phyloP scores from a whole-genome alignment of 148 eudicot species.

The Hydrangea macrophylla region DNA sequence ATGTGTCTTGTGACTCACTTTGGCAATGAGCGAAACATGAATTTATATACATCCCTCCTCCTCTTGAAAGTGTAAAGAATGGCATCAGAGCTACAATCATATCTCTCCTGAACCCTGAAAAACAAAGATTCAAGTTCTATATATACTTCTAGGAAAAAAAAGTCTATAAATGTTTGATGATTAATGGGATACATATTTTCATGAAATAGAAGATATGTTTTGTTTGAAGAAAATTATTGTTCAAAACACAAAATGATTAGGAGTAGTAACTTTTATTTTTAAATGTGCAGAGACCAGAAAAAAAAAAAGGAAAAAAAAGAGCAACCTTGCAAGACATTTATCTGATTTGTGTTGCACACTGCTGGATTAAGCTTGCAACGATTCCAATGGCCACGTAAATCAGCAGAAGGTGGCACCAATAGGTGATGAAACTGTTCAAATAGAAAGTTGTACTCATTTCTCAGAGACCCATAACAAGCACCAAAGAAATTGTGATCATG shows the following conservation, averaged over 20 bases:
- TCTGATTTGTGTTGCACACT: constrained; percentile 49
- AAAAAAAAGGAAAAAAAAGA: too few species aligned
- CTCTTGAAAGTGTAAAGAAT: constrained; percentile 47
- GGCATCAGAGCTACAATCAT: constrained; percentile 60
- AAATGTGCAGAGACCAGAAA: neutral
- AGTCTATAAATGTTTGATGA: neutral
- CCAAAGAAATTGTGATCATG: neutral
- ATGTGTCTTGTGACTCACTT: constrained; percentile 80
- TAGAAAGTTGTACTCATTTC: neutral
- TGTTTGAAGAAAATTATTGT: neutral
- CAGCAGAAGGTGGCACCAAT: constrained; percentile 83
- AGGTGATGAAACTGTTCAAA: constrained; percentile 63
- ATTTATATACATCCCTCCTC: constrained; percentile 83
- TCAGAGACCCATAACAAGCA: neutral
- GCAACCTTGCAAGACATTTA: constrained; percentile 70
- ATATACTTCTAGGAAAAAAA: neutral
- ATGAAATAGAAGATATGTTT: neutral
- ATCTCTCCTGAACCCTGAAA: constrained; percentile 58
- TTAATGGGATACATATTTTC: neutral
- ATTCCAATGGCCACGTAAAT: constrained; percentile 58
- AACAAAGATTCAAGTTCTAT: neutral
- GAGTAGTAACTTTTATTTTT: too few species aligned
- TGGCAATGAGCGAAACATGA: constrained; percentile 99
- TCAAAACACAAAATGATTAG: too few species aligned
- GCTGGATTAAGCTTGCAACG: constrained; percentile 60